A percentile compares a stretch with the other conserved stretches of the same genome.
Evolutionary conservation across 1,284 basidiomycete genomes (phyloP).

Genomic region (Cystobasidiaceae sp.): DNA sequence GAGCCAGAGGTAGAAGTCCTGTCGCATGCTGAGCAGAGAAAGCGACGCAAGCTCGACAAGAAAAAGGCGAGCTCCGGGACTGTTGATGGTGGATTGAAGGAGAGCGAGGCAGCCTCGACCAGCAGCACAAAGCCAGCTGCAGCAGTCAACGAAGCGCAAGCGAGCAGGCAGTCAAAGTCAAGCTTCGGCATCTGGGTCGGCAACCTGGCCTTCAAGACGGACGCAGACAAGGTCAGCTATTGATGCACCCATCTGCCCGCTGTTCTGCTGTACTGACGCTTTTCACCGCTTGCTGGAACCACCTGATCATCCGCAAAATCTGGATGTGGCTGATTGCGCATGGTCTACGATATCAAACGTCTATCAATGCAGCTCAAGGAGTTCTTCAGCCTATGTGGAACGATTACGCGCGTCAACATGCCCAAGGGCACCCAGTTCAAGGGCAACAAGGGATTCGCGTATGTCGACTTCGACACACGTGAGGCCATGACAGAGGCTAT

Average conservation of each 20-base stretch:
- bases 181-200: slow-evolving; percentile 71
- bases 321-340: no score
- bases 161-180: slow-evolving; percentile 13
- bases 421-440: slow-evolving; percentile 51
- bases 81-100: slow-evolving; percentile 5
- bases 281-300: slow-evolving; percentile 41
- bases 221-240: slow-evolving; percentile 59
- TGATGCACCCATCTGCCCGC: slow-evolving; percentile 67
- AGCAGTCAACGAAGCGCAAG: background rate
- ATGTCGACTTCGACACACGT: slow-evolving; percentile 80
- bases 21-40: slow-evolving; percentile 24
- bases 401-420: slow-evolving; percentile 54
- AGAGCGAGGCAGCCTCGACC: background rate
- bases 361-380: slow-evolving; percentile 39
- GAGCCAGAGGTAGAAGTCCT: slow-evolving; percentile 22
- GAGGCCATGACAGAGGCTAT: slow-evolving; percentile 72
- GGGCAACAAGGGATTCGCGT: slow-evolving; percentile 66
- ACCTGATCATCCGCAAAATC: no score
- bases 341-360: slow-evolving; percentile 33
- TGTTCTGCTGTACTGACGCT: slow-evolving; percentile 63
- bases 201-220: slow-evolving; percentile 88
- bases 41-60: slow-evolving; percentile 28
- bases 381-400: slow-evolving; percentile 38
- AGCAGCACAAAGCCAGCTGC: background rate
- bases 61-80: background rate